Conservation (phyloP, 176 grass and related monocot species). For the Oryza punctata region DNA sequence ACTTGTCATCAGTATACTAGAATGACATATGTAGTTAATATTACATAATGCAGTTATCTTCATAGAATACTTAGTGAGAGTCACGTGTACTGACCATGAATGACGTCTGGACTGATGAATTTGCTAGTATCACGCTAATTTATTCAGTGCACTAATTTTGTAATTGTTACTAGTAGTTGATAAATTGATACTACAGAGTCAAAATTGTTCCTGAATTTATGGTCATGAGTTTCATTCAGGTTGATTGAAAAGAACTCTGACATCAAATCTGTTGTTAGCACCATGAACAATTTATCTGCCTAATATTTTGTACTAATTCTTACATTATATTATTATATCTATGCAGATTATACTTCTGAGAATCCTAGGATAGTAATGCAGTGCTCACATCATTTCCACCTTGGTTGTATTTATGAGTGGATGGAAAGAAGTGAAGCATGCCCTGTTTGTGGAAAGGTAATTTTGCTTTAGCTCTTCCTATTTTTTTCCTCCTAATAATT, state of each 20-base stretch:
- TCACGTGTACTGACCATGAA: background rate
- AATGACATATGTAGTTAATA: background rate
- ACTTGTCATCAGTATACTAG: background rate
- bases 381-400: constrained; percentile 96
- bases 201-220: background rate
- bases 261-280: background rate
- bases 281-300: constrained; percentile 1
- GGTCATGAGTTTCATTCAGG: background rate
- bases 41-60: background rate
- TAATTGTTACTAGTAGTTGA: background rate
- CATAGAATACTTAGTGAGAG: background rate
- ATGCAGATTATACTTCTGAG: constrained; percentile 84
- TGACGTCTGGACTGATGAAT: background rate
- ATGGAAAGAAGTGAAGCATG: constrained; percentile 98
- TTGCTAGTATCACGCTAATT: background rate
- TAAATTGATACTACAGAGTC: background rate
- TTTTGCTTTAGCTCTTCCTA: background rate
- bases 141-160: background rate
- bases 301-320: constrained; percentile 7
- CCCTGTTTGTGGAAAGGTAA: constrained; percentile 96
- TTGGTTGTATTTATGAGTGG: constrained; percentile 98
- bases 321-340: background rate
- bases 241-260: background rate
- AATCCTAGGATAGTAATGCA: constrained; percentile 89
- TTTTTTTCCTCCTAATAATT: background rate